Evolutionary conservation across 2,329 filamentous ascomycete species (phyloP).

Genomic region (Aspergillus transmontanensis): DNA sequence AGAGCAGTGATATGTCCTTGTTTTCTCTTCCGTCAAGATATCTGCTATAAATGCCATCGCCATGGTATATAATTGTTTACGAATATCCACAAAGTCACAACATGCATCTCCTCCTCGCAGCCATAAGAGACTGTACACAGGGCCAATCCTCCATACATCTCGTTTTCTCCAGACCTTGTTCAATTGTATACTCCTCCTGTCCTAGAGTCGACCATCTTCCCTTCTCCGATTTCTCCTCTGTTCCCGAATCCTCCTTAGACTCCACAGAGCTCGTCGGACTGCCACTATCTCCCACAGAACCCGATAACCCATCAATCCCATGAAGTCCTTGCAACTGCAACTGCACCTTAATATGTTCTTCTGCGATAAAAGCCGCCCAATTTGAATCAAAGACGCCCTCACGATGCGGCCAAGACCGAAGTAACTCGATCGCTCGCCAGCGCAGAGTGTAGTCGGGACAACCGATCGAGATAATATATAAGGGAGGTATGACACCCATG

Average conservation of each 20-base stretch:
- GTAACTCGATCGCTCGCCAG: background rate
- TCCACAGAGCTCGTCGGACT: background rate
- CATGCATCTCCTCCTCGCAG: background rate
- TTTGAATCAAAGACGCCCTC: constrained; percentile 7
- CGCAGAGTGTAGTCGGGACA: background rate
- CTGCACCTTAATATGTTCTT: background rate
- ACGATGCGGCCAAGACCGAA: constrained; percentile 4
- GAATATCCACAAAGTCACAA: background rate
- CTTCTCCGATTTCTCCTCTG: background rate
- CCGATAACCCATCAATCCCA: background rate
- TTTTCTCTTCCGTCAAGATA: background rate
- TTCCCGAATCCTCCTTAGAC: background rate
- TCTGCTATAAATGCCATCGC: background rate
- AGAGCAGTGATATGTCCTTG: background rate
- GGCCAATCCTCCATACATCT: background rate
- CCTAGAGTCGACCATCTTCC: background rate
- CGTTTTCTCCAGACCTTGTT: background rate
- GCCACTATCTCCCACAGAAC: background rate
- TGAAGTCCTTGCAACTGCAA: background rate
- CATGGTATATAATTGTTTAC: background rate
- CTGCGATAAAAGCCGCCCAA: constrained; percentile 1
- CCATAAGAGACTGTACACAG: background rate
- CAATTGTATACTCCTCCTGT: background rate
- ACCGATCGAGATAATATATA: background rate
- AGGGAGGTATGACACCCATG: background rate